A percentile compares a stretch with the other conserved stretches of the same genome.
Evolutionary conservation across 163 green algal species (phyloP).

Genomic region (Scenedesmus sp.): DNA sequence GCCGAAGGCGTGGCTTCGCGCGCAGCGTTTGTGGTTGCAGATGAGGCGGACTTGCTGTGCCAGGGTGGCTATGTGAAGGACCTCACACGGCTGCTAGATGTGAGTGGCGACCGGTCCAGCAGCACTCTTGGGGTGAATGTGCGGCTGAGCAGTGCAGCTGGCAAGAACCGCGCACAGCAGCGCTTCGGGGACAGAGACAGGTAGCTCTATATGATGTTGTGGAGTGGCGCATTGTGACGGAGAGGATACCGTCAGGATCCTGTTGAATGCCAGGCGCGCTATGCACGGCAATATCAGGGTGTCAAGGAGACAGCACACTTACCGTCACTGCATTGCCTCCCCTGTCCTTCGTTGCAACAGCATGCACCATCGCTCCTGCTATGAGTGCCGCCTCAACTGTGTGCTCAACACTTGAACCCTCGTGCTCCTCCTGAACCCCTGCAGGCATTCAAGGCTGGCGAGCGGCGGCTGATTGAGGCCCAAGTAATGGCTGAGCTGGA

Average conservation of each 20-base stretch:
- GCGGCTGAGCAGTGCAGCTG: background rate
- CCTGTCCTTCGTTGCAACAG: too few relatives aligned
- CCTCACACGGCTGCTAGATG: conserved; percentile 63
- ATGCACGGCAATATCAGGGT: background rate
- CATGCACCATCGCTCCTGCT: too few relatives aligned
- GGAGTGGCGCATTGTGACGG: too few relatives aligned
- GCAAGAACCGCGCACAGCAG: too few relatives aligned
- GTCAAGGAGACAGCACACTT: background rate
- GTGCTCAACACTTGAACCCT: too few relatives aligned
- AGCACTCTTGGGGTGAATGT: too few relatives aligned
- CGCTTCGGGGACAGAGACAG: too few relatives aligned
- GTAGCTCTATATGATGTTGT: too few relatives aligned
- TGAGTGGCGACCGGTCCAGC: conserved; percentile 33
- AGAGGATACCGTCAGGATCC: too few relatives aligned
- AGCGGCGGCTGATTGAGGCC: conserved; percentile 64
- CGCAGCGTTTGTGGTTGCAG: conserved; percentile 84
- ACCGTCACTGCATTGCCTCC: background rate
- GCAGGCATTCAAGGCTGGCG: conserved; percentile 59
- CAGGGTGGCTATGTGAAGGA: conserved; percentile 76
- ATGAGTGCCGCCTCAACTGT: background rate
- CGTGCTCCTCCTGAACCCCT: background rate
- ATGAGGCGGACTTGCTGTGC: conserved; percentile 97
- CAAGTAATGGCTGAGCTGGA: conserved; percentile 65
- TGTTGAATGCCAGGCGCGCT: too few relatives aligned
- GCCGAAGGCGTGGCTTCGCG: conserved; percentile 53